Percentiles rank a stretch among this genome's conserved stretches.
phyloP scores from a whole-genome alignment of 768 basidiomycete genomes.

The Boletus rubroflammeus region DNA sequence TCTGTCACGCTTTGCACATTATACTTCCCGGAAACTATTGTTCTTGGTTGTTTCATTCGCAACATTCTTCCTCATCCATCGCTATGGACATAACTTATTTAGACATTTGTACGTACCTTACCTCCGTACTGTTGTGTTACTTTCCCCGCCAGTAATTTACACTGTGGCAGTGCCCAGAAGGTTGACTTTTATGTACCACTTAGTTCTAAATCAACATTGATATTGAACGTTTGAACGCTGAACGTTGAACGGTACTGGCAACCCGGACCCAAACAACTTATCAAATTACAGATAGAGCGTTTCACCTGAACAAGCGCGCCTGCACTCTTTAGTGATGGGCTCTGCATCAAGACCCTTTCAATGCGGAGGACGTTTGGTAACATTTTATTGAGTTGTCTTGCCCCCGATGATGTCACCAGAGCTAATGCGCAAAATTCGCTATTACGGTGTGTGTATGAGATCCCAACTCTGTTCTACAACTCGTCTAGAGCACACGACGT shows the following conservation, averaged over 20 bases:
- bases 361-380: not conserved
- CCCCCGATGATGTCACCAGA: not conserved
- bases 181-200: not conserved
- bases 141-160: not conserved
- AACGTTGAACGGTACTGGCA: not conserved
- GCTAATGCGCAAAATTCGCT: not conserved
- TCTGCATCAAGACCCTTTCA: not conserved
- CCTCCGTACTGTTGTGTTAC: not conserved
- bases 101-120: not conserved
- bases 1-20: not conserved
- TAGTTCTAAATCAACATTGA: not conserved
- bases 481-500: not conserved
- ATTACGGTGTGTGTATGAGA: not conserved
- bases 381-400: not conserved
- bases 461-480: not conserved
- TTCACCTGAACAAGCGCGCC: not conserved
- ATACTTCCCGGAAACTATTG: not conserved
- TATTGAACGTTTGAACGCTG: not conserved
- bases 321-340: not conserved
- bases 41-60: not conserved
- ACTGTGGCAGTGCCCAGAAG: not conserved
- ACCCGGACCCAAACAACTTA: not conserved
- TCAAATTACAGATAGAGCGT: not conserved
- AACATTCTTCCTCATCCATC: not conserved
- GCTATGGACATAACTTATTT: not conserved